These are phyloP conservation scores for Delitschia confertaspora DNA, from an alignment of 495 filamentous ascomycete species.

Conservation along the genomic window DNA sequence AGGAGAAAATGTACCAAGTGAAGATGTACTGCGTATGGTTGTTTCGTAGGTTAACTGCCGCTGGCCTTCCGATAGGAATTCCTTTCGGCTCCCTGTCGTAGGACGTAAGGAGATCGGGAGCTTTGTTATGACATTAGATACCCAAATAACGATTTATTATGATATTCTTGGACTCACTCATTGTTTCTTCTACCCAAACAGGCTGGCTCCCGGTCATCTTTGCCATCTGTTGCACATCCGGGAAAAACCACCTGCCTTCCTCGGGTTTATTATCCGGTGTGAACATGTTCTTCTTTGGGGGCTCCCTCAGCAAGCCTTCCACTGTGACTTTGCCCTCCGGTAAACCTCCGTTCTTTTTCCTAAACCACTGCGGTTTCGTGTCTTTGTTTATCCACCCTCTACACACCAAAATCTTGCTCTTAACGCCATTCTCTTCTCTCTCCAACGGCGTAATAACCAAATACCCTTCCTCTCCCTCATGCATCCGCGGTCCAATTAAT, in stretches of 20 bases:
- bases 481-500: constrained; percentile 83
- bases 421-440: constrained; percentile 45
- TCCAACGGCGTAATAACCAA: constrained; percentile 87
- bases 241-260: constrained; percentile 82
- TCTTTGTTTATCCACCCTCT: constrained; percentile 82
- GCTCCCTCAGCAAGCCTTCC: constrained; percentile 75
- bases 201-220: constrained; percentile 68
- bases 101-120: constrained; percentile 62
- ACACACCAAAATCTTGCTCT: constrained; percentile 56
- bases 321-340: constrained; percentile 61
- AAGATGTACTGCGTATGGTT: constrained; percentile 98
- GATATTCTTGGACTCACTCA: constrained; percentile 47
- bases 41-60: constrained; percentile 89
- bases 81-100: constrained; percentile 67
- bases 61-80: constrained; percentile 83
- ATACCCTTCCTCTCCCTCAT: constrained; percentile 82
- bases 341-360: constrained; percentile 48
- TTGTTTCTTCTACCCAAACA: constrained; percentile 94
- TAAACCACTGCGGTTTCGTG: constrained; percentile 50
- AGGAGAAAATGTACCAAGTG: constrained; percentile 69
- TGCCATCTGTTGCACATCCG: constrained; percentile 93
- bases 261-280: constrained; percentile 83
- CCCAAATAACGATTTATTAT: constrained; percentile 1
- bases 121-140: constrained; percentile 38
- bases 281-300: constrained; percentile 96